phyloP scores from a whole-genome alignment of 31 red algal species.

The Odonthalia washingtoniensis region DNA sequence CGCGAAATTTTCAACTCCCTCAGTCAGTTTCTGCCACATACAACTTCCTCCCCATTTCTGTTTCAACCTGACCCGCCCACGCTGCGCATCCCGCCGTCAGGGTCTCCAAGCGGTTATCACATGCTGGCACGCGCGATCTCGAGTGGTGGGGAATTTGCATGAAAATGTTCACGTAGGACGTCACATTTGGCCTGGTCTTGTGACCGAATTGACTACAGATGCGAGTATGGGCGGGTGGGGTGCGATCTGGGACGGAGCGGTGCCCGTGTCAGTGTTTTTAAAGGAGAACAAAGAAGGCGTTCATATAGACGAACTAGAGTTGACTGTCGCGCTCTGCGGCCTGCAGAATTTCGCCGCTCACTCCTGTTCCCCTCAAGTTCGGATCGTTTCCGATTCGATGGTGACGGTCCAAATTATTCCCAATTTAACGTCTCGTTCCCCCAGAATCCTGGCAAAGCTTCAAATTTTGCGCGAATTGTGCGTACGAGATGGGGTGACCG shows the following conservation, averaged over 20 bases:
- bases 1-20: conserved; percentile 35
- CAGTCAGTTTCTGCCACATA: neutral
- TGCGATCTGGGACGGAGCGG: neutral
- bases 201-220: neutral
- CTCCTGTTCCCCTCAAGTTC: neutral
- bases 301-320: conserved; percentile 6
- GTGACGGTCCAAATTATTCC: neutral
- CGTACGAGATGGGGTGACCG: too few species aligned
- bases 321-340: neutral
- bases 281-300: neutral
- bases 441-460: neutral
- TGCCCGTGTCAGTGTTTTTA: neutral
- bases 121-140: neutral
- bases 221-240: neutral
- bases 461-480: too few species aligned
- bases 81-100: too few species aligned
- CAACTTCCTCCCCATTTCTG: neutral
- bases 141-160: too few species aligned
- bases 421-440: neutral
- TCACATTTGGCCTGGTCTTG: neutral
- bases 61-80: neutral
- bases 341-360: neutral
- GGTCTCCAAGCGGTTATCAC: too few species aligned
- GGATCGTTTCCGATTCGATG: conserved; percentile 1
- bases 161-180: neutral